Evolutionary conservation across 768 basidiomycete genomes (phyloP).

Genomic region (Collybiopsis luxurians): DNA sequence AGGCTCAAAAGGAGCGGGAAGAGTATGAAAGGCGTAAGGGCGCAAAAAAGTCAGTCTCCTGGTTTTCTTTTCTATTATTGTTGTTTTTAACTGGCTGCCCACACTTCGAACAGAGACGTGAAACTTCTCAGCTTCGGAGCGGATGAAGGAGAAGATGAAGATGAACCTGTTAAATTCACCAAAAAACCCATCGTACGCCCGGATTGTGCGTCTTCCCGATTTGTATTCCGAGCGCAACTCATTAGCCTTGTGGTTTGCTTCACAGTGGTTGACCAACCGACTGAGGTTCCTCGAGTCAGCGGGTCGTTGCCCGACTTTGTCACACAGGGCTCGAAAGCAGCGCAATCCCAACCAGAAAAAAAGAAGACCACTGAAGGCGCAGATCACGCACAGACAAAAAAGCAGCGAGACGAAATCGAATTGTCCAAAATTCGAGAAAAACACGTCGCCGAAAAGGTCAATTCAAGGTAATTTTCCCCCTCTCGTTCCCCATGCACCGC

Average conservation of each 20-base stretch:
- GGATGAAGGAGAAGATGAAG: conserved; percentile 60
- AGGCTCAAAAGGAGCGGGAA: conserved; percentile 75
- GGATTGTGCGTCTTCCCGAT: conserved; percentile 64
- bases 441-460: conserved; percentile 69
- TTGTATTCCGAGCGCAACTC: background rate
- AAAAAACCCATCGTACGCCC: conserved; percentile 85
- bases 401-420: conserved; percentile 42
- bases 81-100: conserved; percentile 1
- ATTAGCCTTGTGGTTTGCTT: conserved; percentile 4
- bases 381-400: conserved; percentile 25
- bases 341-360: conserved; percentile 8
- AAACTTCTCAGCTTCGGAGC: conserved; percentile 87
- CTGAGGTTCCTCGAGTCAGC: conserved; percentile 13
- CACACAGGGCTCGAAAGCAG: conserved; percentile 7
- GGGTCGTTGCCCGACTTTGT: conserved; percentile 39
- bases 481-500: conserved; percentile 5
- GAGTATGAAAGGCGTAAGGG: conserved; percentile 68
- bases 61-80: background rate
- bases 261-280: conserved; percentile 36
- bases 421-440: conserved; percentile 72
- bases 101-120: conserved; percentile 69
- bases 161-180: conserved; percentile 51
- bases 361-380: conserved; percentile 11
- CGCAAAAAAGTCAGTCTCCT: conserved; percentile 76
- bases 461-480: conserved; percentile 46